Evolutionary conservation across 2,329 filamentous ascomycete species (phyloP).

Genomic region (Alternaria brassicicola): DNA sequence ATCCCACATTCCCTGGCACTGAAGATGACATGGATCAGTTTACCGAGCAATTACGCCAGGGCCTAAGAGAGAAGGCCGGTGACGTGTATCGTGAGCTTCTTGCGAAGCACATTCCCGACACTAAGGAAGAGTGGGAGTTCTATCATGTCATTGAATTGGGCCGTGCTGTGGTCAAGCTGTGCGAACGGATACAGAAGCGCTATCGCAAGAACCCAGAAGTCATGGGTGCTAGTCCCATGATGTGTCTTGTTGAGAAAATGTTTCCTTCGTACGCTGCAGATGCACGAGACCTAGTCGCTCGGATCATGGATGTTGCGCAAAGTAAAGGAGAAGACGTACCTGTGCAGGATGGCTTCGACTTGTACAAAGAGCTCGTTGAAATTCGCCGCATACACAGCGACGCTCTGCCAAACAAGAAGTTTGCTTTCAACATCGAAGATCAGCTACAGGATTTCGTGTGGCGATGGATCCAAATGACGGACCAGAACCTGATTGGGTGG

Average conservation of each 20-base stretch:
- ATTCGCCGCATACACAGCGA: conserved; percentile 81
- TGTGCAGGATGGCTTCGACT: conserved; percentile 89
- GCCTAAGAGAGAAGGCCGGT: conserved; percentile 74
- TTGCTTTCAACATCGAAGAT: conserved; percentile 86
- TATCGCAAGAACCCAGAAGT: conserved; percentile 88
- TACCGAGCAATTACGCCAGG: conserved; percentile 71
- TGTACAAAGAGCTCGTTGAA: conserved; percentile 87
- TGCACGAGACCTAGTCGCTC: conserved; percentile 79
- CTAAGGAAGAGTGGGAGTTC: conserved; percentile 86
- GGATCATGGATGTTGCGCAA: conserved; percentile 76
- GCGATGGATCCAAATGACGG: conserved; percentile 87
- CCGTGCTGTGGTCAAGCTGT: conserved; percentile 81
- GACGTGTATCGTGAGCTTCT: conserved; percentile 82
- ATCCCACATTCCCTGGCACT: conserved; percentile 75
- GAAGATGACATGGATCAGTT: conserved; percentile 75
- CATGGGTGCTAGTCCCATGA: conserved; percentile 73
- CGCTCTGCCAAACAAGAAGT: conserved; percentile 72
- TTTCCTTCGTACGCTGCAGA: conserved; percentile 92
- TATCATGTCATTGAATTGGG: conserved; percentile 88
- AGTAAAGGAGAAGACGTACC: conserved; percentile 75
- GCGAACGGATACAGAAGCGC: conserved; percentile 87
- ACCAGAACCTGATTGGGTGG: conserved; percentile 78
- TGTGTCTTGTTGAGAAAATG: conserved; percentile 79
- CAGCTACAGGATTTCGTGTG: conserved; percentile 91
- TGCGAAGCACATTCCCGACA: conserved; percentile 77